Evolutionary conservation across 2,329 filamentous ascomycete genomes (phyloP), one percentile per base, ranked within the genome.

Genomic region (Endothia cerciana): DNA sequence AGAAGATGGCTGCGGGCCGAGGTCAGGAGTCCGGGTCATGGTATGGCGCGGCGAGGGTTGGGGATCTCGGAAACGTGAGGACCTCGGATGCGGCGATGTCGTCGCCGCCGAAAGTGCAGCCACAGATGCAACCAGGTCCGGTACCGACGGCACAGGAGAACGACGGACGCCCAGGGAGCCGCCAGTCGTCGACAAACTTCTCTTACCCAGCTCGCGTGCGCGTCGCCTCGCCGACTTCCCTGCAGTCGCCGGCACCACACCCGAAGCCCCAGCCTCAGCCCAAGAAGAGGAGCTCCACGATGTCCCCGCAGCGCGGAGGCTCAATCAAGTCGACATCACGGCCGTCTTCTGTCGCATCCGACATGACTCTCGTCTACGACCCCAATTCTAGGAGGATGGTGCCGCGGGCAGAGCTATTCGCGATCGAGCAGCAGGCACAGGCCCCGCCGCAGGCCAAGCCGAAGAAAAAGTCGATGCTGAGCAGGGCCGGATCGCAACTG

Each of bases 331-430:
- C 66, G 11, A 70, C 36, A 4, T 15, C 70, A 11, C 71, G 70
- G 64, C 69, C 72, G 22, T 66, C 69, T 13, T 73, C 77, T 4
- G 33, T 69, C 2, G 64, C 69, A 6, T 73, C 79, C 51, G 77
- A 81, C 53, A 77, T 82, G 69, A 74, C 78, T 40, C 71, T 91
- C 74, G 84, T 90, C 57, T 88, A 88, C 71, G 87, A 89, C 69
- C 81, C 87, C n/a, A 89, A 89, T 70, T 88, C 88, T 19, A 82
- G 87, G 70, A 84, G 87, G 66, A 87, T 89, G 81, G 80, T 89
- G 3, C 81, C 83, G 3, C 81, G 77, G 62, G 74, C 73, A 6
- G 78, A 84, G 33, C 69, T 85, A 22, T 56, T 79, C 69, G 81
- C 74, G 60, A 76, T 76, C 55, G 81, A 84, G 60, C 78, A 82